Percentiles rank a stretch among this genome's conserved stretches.
Evolutionary conservation across 2,329 filamentous ascomycete species (phyloP).

Genomic region (Monosporascus sp.): DNA sequence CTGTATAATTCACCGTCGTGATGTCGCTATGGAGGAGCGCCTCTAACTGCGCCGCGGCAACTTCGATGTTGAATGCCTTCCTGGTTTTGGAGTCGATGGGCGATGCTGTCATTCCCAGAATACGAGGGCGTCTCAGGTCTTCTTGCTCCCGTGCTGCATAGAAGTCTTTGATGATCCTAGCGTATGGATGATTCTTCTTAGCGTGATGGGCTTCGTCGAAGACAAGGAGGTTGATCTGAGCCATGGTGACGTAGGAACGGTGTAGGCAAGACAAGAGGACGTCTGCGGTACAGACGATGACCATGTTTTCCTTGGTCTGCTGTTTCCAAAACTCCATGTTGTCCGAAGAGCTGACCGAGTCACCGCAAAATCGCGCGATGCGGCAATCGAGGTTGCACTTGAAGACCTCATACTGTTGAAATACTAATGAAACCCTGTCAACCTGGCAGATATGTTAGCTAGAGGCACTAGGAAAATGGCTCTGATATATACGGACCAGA

Average conservation of each 20-base stretch:
- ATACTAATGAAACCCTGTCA: slow-evolving; percentile 83
- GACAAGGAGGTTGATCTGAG: slow-evolving; percentile 80
- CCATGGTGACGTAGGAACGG: slow-evolving; percentile 74
- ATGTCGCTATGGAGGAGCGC: slow-evolving; percentile 74
- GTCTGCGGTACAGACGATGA: slow-evolving; percentile 88
- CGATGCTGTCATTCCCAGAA: slow-evolving; percentile 96
- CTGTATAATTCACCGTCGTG: slow-evolving; percentile 59
- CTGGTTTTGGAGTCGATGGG: slow-evolving; percentile 74
- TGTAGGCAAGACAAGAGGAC: slow-evolving; percentile 74
- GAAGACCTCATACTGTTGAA: slow-evolving; percentile 82
- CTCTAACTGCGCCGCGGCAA: slow-evolving; percentile 71
- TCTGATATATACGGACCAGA: slow-evolving; percentile 46
- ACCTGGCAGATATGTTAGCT: slow-evolving; percentile 42
- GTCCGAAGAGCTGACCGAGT: slow-evolving; percentile 43
- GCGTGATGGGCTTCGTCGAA: slow-evolving; percentile 97
- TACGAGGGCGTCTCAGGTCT: slow-evolving; percentile 55
- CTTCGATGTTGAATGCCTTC: slow-evolving; percentile 49
- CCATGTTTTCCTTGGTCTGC: slow-evolving; percentile 61
- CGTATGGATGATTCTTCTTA: slow-evolving; percentile 90
- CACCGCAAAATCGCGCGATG: slow-evolving; percentile 71
- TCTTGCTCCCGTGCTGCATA: slow-evolving; percentile 52
- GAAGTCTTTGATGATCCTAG: slow-evolving; percentile 82
- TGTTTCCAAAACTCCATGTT: slow-evolving; percentile 45
- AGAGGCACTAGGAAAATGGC: neutral
- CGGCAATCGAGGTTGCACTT: slow-evolving; percentile 73